phyloP scores from a whole-genome alignment of 176 grass and related monocot genomes.

The Oryza meyeriana region DNA sequence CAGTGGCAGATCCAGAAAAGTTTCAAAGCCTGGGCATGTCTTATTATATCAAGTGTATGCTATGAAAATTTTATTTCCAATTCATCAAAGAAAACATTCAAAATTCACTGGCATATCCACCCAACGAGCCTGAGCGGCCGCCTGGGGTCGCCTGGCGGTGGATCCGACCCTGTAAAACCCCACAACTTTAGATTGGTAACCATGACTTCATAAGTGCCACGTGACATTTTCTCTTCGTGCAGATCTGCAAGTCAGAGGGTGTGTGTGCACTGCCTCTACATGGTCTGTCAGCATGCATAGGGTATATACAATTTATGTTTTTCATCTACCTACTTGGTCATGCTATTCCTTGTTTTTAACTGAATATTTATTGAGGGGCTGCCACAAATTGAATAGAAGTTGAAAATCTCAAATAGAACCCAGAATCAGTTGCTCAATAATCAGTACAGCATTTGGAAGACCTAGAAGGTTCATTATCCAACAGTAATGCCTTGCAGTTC shows the following conservation, averaged over 20 bases:
- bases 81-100: too few species aligned
- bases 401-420: not conserved
- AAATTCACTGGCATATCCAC: too few species aligned
- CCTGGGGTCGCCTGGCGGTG: too few species aligned
- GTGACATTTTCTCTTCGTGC: not conserved
- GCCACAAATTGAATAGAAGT: not conserved
- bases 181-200: not conserved
- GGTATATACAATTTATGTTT: not conserved
- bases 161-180: too few species aligned
- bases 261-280: not conserved
- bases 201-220: not conserved
- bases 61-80: too few species aligned
- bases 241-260: not conserved
- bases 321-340: not conserved
- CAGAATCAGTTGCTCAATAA: not conserved
- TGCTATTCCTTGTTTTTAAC: not conserved
- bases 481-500: not conserved
- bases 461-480: slow-evolving; percentile 1
- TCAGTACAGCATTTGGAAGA: not conserved
- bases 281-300: not conserved
- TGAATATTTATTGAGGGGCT: not conserved
- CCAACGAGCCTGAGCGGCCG: too few species aligned
- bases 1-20: too few species aligned
- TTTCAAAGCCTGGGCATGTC: too few species aligned
- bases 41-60: too few species aligned